phyloP scores from a whole-genome alignment of 345 rosid genomes.

The Acer campestre region DNA sequence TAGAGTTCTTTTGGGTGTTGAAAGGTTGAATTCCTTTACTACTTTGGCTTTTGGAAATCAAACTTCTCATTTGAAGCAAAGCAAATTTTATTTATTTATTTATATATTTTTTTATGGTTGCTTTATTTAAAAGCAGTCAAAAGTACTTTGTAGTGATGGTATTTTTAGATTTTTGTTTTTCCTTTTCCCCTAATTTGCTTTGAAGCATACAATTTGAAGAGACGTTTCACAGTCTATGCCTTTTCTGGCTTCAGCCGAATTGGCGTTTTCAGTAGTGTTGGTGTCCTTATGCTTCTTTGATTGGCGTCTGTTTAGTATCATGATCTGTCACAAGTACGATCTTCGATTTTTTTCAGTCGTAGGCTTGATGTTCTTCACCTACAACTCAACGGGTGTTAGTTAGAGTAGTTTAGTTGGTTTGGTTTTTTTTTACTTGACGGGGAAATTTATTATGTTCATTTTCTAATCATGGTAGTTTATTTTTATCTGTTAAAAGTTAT shows the following conservation, averaged over 20 bases:
- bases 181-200: not conserved
- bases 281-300: not conserved
- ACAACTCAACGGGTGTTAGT: not conserved
- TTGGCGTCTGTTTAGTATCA: not conserved
- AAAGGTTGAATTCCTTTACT: not conserved
- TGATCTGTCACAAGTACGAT: not conserved
- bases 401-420: not conserved
- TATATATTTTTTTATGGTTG: not conserved
- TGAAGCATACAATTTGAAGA: not conserved
- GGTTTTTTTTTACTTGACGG: not conserved
- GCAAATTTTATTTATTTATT: not conserved
- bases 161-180: not conserved
- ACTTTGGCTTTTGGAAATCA: not conserved
- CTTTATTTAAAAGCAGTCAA: not conserved
- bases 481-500: not conserved
- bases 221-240: not conserved
- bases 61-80: not conserved
- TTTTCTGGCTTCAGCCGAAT: not conserved
- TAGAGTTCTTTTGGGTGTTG: not conserved
- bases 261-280: not conserved
- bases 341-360: slow-evolving; percentile 5
- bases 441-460: not conserved
- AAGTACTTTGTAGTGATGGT: slow-evolving; percentile 3
- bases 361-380: not conserved
- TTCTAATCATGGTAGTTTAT: not conserved